Evolutionary conservation across 306 rosid species (phyloP).

Genomic region (Begonia loranthoides): DNA sequence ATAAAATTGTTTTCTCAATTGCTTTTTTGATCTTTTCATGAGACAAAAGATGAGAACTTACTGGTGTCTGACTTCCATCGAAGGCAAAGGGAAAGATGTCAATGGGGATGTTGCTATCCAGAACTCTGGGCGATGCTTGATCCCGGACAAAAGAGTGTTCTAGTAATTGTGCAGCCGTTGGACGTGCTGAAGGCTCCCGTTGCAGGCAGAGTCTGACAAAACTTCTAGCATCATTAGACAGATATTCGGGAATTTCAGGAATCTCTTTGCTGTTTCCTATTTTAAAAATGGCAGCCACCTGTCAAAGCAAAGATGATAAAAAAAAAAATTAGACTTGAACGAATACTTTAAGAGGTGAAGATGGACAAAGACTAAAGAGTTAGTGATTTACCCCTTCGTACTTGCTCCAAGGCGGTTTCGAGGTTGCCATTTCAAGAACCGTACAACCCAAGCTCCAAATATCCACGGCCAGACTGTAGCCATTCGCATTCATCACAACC

Average conservation of each 20-base stretch:
- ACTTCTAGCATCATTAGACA: constrained; percentile 69
- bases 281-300: constrained; percentile 98
- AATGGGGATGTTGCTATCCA: constrained; percentile 46
- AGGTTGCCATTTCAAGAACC: constrained; percentile 93
- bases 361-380: not conserved
- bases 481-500: constrained; percentile 93
- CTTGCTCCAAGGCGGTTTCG: constrained; percentile 96
- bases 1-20: too few species aligned
- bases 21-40: not conserved
- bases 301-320: constrained; percentile 22
- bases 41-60: constrained; percentile 19
- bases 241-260: constrained; percentile 88
- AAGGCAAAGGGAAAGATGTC: constrained; percentile 54
- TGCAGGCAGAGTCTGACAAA: constrained; percentile 75
- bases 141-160: constrained; percentile 83
- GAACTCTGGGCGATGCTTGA: constrained; percentile 46
- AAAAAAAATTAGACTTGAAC: constrained; percentile 11
- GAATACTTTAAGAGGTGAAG: not conserved
- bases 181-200: constrained; percentile 72
- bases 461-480: constrained; percentile 84
- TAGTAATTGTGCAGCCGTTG: constrained; percentile 49
- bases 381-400: constrained; percentile 72
- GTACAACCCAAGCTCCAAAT: constrained; percentile 99
- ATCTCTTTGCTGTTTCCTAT: constrained; percentile 95
- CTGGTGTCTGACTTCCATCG: constrained; percentile 90